Conservation (phyloP, 2,329 filamentous ascomycete genomes). For the Colletotrichum spinosum region DNA sequence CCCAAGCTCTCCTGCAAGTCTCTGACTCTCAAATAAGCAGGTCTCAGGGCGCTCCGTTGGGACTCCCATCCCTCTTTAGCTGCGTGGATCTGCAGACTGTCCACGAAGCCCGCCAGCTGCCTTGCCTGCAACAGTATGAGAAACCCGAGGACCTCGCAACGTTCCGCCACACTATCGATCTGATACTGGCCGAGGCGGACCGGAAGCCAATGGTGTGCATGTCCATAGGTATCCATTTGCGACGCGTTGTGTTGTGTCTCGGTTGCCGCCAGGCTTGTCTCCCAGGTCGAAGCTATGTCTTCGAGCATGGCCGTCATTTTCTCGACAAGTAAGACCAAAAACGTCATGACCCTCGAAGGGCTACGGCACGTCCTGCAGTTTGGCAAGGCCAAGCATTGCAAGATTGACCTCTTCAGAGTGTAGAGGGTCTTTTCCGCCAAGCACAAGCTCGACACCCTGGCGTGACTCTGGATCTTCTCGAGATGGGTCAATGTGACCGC, state of each 20-base stretch:
- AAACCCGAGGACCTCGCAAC: slow-evolving; percentile 9
- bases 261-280: neutral
- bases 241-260: neutral
- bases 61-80: slow-evolving; percentile 7
- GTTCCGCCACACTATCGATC: slow-evolving; percentile 9
- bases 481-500: slow-evolving; percentile 5
- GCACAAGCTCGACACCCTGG: slow-evolving; percentile 4
- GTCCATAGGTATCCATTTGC: neutral
- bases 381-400: slow-evolving; percentile 3
- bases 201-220: slow-evolving; percentile 9
- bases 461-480: slow-evolving; percentile 4
- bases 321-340: slow-evolving; percentile 6
- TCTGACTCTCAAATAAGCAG: neutral
- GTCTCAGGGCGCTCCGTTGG: neutral
- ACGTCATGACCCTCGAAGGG: slow-evolving; percentile 15
- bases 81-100: neutral
- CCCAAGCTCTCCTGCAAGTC: slow-evolving; percentile 6
- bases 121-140: slow-evolving; percentile 3
- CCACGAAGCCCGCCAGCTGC: neutral
- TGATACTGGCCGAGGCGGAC: slow-evolving; percentile 10
- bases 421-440: neutral
- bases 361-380: slow-evolving; percentile 10
- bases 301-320: slow-evolving; percentile 14
- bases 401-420: slow-evolving; percentile 8
- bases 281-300: slow-evolving; percentile 13